Evolutionary conservation across 352 stramenopile genomes (phyloP).

Genomic region (Phytophthora idaei): DNA sequence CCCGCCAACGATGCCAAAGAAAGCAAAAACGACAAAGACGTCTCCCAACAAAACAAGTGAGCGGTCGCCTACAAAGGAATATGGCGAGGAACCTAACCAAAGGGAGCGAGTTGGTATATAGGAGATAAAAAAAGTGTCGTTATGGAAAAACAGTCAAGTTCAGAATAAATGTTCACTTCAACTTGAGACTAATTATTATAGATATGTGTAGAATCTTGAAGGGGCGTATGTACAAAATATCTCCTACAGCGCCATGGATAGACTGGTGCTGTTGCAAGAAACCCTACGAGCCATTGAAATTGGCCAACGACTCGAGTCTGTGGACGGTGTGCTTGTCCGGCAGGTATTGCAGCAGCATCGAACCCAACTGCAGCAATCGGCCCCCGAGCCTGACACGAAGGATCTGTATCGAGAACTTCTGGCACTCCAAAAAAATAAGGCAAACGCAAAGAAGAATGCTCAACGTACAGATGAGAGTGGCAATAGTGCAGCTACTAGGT

Average conservation of each 20-base stretch:
- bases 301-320: constrained; percentile 47
- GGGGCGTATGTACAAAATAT: constrained; percentile 2
- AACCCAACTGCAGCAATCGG: constrained; percentile 1
- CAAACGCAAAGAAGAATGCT: constrained; percentile 21
- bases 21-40: no score
- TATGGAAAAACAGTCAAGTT: no score
- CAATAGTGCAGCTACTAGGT: not conserved
- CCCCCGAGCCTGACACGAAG: constrained; percentile 22
- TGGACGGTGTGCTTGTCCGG: constrained; percentile 58
- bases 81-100: no score
- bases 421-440: constrained; percentile 32
- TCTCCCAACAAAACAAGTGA: no score
- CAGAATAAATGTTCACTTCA: no score
- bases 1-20: no score
- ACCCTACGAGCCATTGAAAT: constrained; percentile 63
- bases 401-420: constrained; percentile 55
- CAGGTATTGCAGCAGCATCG: constrained; percentile 48
- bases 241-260: constrained; percentile 18
- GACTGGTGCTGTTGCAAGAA: constrained; percentile 49
- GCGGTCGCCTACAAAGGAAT: no score
- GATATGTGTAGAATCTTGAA: constrained; percentile 8
- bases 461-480: not conserved
- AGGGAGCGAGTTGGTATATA: no score
- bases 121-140: no score
- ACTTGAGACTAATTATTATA: no score